Conservation (phyloP, 805 yeast species). For the Starmerella riodocensis region DNA sequence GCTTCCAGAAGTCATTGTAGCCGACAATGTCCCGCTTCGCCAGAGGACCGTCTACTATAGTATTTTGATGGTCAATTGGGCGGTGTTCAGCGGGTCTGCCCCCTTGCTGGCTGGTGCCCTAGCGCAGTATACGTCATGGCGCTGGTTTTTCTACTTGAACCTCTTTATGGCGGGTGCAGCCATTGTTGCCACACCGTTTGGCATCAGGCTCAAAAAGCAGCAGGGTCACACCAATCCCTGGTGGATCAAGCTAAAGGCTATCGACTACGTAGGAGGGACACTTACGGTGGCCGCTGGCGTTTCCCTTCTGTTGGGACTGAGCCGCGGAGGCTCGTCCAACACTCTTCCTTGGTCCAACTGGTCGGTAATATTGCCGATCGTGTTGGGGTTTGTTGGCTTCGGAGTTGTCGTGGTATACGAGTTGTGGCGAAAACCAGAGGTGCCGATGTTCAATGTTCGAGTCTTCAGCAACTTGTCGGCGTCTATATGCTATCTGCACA, state of each 20-base stretch:
- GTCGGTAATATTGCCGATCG: constrained; percentile 38
- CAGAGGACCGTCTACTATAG: constrained; percentile 25
- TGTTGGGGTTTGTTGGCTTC: constrained; percentile 32
- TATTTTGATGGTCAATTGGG: constrained; percentile 24
- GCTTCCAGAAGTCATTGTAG: constrained; percentile 41
- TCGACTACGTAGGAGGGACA: constrained; percentile 41
- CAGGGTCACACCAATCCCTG: constrained; percentile 28
- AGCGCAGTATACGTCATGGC: constrained; percentile 47
- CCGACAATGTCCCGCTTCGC: constrained; percentile 40
- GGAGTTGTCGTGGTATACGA: constrained; percentile 28
- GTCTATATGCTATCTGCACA: constrained; percentile 30
- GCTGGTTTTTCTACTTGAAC: constrained; percentile 66
- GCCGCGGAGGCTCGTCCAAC: constrained; percentile 39
- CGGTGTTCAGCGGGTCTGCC: constrained; percentile 31
- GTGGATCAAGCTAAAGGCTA: constrained; percentile 29
- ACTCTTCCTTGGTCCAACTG: constrained; percentile 42
- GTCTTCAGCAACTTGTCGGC: constrained; percentile 31
- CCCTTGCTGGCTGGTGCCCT: constrained; percentile 59
- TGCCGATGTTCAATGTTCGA: constrained; percentile 37
- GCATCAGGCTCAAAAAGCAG: constrained; percentile 32
- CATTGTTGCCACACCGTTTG: constrained; percentile 28
- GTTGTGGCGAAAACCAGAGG: constrained; percentile 25
- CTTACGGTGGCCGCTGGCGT: constrained; percentile 35
- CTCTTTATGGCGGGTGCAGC: constrained; percentile 51
- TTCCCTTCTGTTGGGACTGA: constrained; percentile 36